Conservation (phyloP, 805 yeast species). For the Saturnispora ahearnii region DNA sequence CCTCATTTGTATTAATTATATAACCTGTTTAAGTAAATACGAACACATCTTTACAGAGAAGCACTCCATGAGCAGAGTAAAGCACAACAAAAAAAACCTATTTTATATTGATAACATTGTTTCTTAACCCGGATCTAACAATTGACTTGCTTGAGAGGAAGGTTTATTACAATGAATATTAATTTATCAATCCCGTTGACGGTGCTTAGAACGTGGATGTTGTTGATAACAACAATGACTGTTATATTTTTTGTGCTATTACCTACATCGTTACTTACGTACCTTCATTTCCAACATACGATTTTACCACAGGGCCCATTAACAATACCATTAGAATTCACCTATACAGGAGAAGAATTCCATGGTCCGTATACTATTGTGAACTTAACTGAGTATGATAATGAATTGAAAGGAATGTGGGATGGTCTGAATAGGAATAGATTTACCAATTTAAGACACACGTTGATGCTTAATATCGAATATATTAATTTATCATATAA, state of each 20-base stretch:
- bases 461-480: slow-evolving; percentile 9
- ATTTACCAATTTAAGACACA: slow-evolving; percentile 12
- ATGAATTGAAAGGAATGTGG: slow-evolving; percentile 7
- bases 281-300: slow-evolving; percentile 9
- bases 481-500: slow-evolving; percentile 9
- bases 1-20: no score
- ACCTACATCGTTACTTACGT: slow-evolving; percentile 11
- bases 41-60: no score
- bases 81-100: no score
- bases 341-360: slow-evolving; percentile 3
- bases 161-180: background rate
- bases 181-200: slow-evolving; percentile 5
- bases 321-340: slow-evolving; percentile 10
- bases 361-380: slow-evolving; percentile 10
- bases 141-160: no score
- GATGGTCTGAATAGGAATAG: slow-evolving; percentile 7
- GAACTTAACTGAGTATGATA: slow-evolving; percentile 6
- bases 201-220: slow-evolving; percentile 6
- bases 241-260: slow-evolving; percentile 9
- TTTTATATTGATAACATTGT: no score
- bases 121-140: no score
- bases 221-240: slow-evolving; percentile 2
- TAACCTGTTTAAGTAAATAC: no score
- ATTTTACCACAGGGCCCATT: slow-evolving; percentile 10
- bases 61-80: no score